Conservation (phyloP, 345 rosid genomes). For the Dovyalis caffra region DNA sequence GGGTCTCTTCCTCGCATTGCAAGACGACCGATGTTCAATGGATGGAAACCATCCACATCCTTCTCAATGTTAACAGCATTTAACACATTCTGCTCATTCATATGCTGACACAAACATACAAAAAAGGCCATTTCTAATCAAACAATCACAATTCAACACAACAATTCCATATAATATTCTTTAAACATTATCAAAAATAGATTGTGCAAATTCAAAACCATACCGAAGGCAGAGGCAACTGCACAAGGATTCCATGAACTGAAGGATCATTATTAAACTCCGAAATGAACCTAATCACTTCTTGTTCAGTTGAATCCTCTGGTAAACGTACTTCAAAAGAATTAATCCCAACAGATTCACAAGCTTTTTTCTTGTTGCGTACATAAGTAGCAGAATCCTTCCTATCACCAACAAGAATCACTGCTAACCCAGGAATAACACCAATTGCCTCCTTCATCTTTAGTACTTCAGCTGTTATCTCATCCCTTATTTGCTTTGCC, state of each 20-base stretch:
- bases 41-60: slow-evolving; percentile 93
- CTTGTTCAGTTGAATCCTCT: slow-evolving; percentile 58
- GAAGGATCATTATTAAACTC: slow-evolving; percentile 63
- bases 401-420: slow-evolving; percentile 75
- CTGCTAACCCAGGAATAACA: slow-evolving; percentile 78
- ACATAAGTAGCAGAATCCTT: slow-evolving; percentile 86
- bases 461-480: slow-evolving; percentile 57
- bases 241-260: slow-evolving; percentile 92
- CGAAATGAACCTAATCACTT: slow-evolving; percentile 56
- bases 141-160: background rate
- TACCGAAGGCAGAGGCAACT: slow-evolving; percentile 81
- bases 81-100: slow-evolving; percentile 67
- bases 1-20: slow-evolving; percentile 92
- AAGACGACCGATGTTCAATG: slow-evolving; percentile 76
- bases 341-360: slow-evolving; percentile 70
- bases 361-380: slow-evolving; percentile 85
- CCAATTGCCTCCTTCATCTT: slow-evolving; percentile 76
- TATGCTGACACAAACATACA: slow-evolving; percentile 50
- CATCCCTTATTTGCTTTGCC: slow-evolving; percentile 69
- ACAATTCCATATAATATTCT: no score
- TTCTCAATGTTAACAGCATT: slow-evolving; percentile 76
- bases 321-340: slow-evolving; percentile 65
- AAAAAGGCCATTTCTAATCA: background rate
- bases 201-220: slow-evolving; percentile 20
- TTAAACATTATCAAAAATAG: background rate